Base-by-base conservation (phyloP, 352 stramenopile genomes). In the Globisporangium megalacanthum region DNA sequence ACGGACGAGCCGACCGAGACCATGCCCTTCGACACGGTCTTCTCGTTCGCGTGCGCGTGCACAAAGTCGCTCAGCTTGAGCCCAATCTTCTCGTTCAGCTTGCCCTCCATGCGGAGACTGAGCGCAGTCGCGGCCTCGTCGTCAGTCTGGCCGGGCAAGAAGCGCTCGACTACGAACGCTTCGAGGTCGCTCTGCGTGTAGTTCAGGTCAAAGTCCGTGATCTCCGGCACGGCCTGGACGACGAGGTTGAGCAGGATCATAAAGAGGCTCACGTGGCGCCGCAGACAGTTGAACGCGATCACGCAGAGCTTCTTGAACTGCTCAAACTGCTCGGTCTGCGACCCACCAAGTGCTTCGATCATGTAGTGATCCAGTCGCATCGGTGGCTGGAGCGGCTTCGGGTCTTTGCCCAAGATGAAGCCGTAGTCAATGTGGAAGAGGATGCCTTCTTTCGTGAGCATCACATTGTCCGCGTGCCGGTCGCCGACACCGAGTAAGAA, bases 391-490 rank as follows among this genome's bases (percentile, higher is more conserved):
- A 99, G 73, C 25, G 96, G 96, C 77, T 99, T 99, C 5, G 97
- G 97, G 65, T 99, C 97, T 57, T 96, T 92, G 45, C 97, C 97
- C 59, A 99, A 88, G 58, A 99, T 98, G 65, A 98, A 99, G 5
- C 96, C 96, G 70, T 99, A 99, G 78, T 98, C 97, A 67, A 99
- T 99, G 65, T 99, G 97, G 75, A 99, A 99, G 37, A 99, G 84
- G 60, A 98, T 92, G 11, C 97, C 97, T 62, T 93, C 89, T 41
- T 92, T 91, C 36, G 84, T 94, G 5, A 99, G 80, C 95, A 99
- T 98, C 50, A 99, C 96, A 68, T 99, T 99, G 72, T 99, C 97
- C 6, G 98, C 84, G 66, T 99, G 97, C 6, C 97, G 80, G 76
- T 99, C 97, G 25, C 97, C 97, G 49, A 99, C 96, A 33, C 96